Base-by-base conservation (phyloP, 495 filamentous ascomycete genomes). In the Niebla homalea region DNA sequence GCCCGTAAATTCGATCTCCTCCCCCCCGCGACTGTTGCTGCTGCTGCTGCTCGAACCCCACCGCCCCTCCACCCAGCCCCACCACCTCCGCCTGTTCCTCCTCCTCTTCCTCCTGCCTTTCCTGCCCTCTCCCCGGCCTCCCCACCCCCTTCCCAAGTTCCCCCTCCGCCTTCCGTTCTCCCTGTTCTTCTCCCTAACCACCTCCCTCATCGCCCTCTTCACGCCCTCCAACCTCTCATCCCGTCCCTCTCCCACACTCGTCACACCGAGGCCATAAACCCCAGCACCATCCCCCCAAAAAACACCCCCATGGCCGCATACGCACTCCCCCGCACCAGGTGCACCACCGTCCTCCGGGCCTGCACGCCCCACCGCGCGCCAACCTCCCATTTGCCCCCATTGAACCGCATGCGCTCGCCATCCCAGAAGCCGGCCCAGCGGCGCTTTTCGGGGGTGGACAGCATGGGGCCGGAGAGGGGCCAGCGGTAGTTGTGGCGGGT, bases 351-450 rank as follows among this genome's bases (percentile, higher is more conserved):
- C 21, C 50, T 47, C 26, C 40, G 26, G 3, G 18, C 37, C 10
- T 43, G 11, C 29, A 29, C 19, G 21, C 45, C 43, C 32, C 26
- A 38, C 0, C 50, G 46, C 6, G 23, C 6, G n/a, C 44, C 6
- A 2, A 56, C 35, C 40, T 51, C 49, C 8, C 26, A 36, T 5
- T 50, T 54, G 4, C 16, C 32, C 3, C 1, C 12, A 4, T 32
- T 3, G 4, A 50, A 6, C n/a, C 48, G 37, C 29, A 59, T 46
- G 4, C 32, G 20, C 19, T 43, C 46, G 15, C 52, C 52, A 22
- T 58, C 56, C 43, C 45, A 58, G 23, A 55, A 55, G 0, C 56
- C 56, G 1, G n/a, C 48, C 11, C 29, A 36, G 5, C 19, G n/a
- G 6, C 42, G 39, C 21, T 38, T 25, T 23, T 38, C 50, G 21